These are phyloP conservation scores for Mortierella sp. DNA, from an alignment of 371 early-diverging fungal genomes.

Conservation along the genomic window DNA sequence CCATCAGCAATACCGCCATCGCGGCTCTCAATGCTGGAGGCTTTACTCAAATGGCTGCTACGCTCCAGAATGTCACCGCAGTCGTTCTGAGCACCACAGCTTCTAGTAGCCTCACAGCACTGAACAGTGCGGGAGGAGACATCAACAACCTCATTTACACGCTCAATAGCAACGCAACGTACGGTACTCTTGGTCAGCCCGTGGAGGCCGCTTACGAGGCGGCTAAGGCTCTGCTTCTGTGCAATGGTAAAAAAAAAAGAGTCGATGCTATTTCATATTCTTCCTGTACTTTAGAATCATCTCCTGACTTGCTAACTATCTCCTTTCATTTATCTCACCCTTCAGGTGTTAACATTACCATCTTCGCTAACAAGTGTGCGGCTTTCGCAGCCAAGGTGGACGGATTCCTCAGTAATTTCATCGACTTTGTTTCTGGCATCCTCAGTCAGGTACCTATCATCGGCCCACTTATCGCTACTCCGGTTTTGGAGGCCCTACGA, in stretches of 20 bases:
- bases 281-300: not conserved
- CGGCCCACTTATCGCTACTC: constrained; percentile 13
- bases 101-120: not conserved
- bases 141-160: constrained; percentile 13
- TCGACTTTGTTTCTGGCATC: not conserved
- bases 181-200: not conserved
- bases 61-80: too few relatives aligned
- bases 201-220: not conserved
- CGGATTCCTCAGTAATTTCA: constrained; percentile 1
- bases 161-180: not conserved
- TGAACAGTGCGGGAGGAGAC: not conserved
- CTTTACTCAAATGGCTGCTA: too few relatives aligned
- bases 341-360: constrained; percentile 10
- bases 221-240: not conserved
- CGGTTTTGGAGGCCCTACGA: not conserved
- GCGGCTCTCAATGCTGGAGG: too few relatives aligned
- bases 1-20: not conserved
- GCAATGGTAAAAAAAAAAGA: constrained; percentile 7
- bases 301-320: not conserved
- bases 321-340: not conserved
- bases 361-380: not conserved
- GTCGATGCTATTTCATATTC: not conserved
- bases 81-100: too few relatives aligned
- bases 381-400: not conserved
- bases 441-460: constrained; percentile 12